These are phyloP conservation scores for Dactylonectria estremocensis DNA, from an alignment of 2,329 filamentous ascomycete genomes.

Conservation along the genomic window DNA sequence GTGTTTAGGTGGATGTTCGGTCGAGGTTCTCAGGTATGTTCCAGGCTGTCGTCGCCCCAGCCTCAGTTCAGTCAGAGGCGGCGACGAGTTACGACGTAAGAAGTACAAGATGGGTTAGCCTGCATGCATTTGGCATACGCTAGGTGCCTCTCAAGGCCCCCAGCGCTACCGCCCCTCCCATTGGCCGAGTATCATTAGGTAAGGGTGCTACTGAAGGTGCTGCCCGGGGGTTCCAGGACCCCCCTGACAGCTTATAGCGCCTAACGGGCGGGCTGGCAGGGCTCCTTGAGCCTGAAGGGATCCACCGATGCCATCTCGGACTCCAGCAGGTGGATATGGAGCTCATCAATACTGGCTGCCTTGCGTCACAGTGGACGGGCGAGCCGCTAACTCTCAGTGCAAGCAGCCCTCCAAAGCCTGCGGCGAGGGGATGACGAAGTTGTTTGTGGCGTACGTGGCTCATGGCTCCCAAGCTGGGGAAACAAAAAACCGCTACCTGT, in stretches of 20 bases:
- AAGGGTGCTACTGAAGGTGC: slow-evolving; percentile 11
- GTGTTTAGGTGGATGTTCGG: slow-evolving; percentile 36
- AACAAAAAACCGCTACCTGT: slow-evolving; percentile 27
- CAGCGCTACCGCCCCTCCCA: slow-evolving; percentile 9
- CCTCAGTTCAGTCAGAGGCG: slow-evolving; percentile 43
- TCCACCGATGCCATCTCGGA: slow-evolving; percentile 18
- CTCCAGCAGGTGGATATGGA: background rate
- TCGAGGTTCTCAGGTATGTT: slow-evolving; percentile 41
- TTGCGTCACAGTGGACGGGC: slow-evolving; percentile 26
- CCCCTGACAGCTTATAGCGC: slow-evolving; percentile 3
- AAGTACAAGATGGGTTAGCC: slow-evolving; percentile 40
- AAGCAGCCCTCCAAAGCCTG: background rate
- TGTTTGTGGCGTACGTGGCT: slow-evolving; percentile 48
- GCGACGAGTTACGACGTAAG: slow-evolving; percentile 43
- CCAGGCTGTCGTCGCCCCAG: slow-evolving; percentile 43
- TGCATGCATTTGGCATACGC: slow-evolving; percentile 20
- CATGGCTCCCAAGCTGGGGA: slow-evolving; percentile 30
- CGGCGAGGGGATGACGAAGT: slow-evolving; percentile 42
- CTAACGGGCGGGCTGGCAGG: slow-evolving; percentile 4
- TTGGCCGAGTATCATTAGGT: slow-evolving; percentile 19
- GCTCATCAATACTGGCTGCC: slow-evolving; percentile 15
- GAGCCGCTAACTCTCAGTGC: slow-evolving; percentile 18
- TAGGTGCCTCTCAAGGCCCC: slow-evolving; percentile 21
- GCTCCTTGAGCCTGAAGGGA: slow-evolving; percentile 8
- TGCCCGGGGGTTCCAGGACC: slow-evolving; percentile 18